Conservation (phyloP, 2,329 filamentous ascomycete species). For the Zasmidium cellare region DNA sequence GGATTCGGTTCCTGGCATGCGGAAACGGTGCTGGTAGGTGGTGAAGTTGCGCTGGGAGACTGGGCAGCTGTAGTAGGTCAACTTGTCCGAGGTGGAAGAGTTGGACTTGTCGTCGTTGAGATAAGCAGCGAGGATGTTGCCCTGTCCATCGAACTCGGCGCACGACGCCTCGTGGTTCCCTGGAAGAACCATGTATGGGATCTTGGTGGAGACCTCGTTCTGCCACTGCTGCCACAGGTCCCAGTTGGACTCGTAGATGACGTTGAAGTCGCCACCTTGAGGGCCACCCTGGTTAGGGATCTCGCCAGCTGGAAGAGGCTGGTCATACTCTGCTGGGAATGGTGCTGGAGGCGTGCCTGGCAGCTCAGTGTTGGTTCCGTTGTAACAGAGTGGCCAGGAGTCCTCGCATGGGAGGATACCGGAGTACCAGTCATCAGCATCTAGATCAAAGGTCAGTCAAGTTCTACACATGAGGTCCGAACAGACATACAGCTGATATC, state of each 20-base stretch:
- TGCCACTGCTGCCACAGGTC: slow-evolving; percentile 56
- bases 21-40: slow-evolving; percentile 54
- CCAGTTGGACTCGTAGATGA: slow-evolving; percentile 54
- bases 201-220: slow-evolving; percentile 42
- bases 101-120: slow-evolving; percentile 48
- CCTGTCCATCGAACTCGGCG: slow-evolving; percentile 50
- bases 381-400: slow-evolving; percentile 54
- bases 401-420: slow-evolving; percentile 52
- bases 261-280: slow-evolving; percentile 50
- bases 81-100: slow-evolving; percentile 38
- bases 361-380: slow-evolving; percentile 46
- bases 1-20: slow-evolving; percentile 51
- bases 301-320: slow-evolving; percentile 49
- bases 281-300: slow-evolving; percentile 48
- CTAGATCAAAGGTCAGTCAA: neutral
- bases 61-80: slow-evolving; percentile 56
- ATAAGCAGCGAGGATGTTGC: slow-evolving; percentile 49
- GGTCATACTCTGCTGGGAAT: slow-evolving; percentile 43
- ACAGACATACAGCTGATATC: slow-evolving; percentile 42
- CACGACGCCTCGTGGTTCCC: slow-evolving; percentile 55
- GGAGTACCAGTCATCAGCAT: slow-evolving; percentile 54
- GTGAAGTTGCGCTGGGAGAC: slow-evolving; percentile 55
- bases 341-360: slow-evolving; percentile 39
- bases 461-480: neutral
- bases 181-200: slow-evolving; percentile 53